Base-by-base conservation (phyloP, 768 basidiomycete species). In the Paxillus involutus region DNA sequence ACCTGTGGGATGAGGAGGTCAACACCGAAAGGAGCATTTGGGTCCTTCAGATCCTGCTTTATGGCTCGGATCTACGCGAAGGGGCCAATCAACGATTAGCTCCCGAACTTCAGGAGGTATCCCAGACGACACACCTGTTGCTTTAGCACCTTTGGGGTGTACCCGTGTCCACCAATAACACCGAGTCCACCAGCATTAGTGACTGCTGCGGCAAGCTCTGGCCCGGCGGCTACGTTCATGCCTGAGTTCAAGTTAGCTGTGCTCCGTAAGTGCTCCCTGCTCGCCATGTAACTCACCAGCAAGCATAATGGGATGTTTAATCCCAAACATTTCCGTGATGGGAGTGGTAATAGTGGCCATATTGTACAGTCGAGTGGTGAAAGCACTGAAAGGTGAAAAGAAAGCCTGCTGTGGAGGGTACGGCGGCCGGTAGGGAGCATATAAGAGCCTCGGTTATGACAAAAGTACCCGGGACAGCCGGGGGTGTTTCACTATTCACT, bases 131-230 rank as follows among this genome's bases (percentile, higher is more conserved):
- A 53, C 57, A 90, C 91, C 78, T 93, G 92, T 61, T 81, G 76
- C 42, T 87, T 82, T 21, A 94, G 79, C 47, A 90, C 77, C 70
- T 88, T 89, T 19, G 89, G 89, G 3, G 92, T 91, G 67, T 88
- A 94, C 0, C 91, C 91, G 32, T 89, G 77, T 50, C 94, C 94
- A 36, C 94, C 94, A 56, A 98, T 92, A 48, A 96, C 92, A 58
- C 94, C 94, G 41, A 97, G 62, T 48, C 94, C 94, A 45, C 94
- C 94, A 26, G 93, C 94, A 63, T 96, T 97, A 42, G 91, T 92
- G 53, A 96, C 94, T 37, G 91, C 94, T 39, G 94, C 94, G 16
- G 93, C 94, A 24, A 95, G 83, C 69, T 94, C 92, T 16, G 94
- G 82, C 21, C 85, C 85, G 7, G 83, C 82, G 17, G 84, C 82